These are phyloP conservation scores for Tulasnella sp. DNA, from an alignment of 768 basidiomycete genomes.

Conservation along the genomic window DNA sequence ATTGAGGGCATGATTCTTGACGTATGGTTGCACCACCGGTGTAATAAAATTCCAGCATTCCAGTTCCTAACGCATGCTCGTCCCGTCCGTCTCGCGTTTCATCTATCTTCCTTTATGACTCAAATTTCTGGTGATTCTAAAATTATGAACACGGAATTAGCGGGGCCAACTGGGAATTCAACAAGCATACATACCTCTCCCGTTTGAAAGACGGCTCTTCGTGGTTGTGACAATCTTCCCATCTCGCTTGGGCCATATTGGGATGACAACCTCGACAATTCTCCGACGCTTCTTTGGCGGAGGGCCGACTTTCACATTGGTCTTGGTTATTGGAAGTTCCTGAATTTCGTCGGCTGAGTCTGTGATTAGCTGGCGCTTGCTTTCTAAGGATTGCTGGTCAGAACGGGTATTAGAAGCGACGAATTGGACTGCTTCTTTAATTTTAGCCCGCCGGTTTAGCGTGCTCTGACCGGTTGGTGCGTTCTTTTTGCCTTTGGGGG, in stretches of 20 bases:
- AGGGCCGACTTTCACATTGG: neutral
- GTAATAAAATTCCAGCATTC: too few species aligned
- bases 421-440: neutral
- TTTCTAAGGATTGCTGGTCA: neutral
- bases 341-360: neutral
- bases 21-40: too few species aligned
- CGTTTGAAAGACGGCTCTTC: neutral
- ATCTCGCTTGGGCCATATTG: neutral
- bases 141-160: neutral
- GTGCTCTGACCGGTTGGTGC: too few species aligned
- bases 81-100: too few species aligned
- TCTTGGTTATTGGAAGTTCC: neutral
- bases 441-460: neutral
- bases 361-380: neutral
- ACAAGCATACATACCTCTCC: neutral
- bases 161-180: too few species aligned
- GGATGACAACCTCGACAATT: neutral
- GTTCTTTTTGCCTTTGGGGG: neutral
- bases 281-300: neutral
- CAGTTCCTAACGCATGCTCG: too few species aligned
- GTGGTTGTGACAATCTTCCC: neutral
- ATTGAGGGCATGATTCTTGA: too few species aligned
- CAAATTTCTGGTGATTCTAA: neutral
- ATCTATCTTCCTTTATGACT: too few species aligned
- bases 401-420: neutral